Base-by-base conservation (phyloP, 331 rosid genomes). In the Quercus phellos region DNA sequence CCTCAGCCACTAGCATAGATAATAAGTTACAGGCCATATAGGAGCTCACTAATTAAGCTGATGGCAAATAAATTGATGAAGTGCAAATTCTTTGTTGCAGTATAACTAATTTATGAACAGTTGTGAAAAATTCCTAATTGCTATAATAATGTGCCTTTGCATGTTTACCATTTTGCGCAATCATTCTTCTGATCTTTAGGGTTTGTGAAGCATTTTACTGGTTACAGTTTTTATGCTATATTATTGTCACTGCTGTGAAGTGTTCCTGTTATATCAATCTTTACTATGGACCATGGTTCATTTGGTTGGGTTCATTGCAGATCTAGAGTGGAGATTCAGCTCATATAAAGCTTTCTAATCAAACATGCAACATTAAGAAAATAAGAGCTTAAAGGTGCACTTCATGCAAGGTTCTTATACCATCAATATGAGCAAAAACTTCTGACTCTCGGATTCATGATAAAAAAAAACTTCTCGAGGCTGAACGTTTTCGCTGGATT, bases 261-360 rank as follows among this genome's bases (percentile, higher is more conserved):
- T 7, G 24, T 30, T 26, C n/a, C 9, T 53, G 34, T 24, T 21
- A 35, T 17, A 55, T 69, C 17, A 16, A 53, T 55, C 60, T 81
- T 81, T 46, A 53, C 82, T 12, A 53, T 59, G 55, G 21, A 78
- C 68, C 60, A 58, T 55, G 29, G 26, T 67, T 60, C 55, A 58
- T 74, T 76, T 74, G 75, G 54, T 68, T 78, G 77, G 82, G 42
- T 29, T 32, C 42, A 35, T 80, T 70, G 78, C 81, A 72, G 79
- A 81, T 77, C 55, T 59, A 29, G 73, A 78, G 83, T 32, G 80
- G 69, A 76, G 68, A 18, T 70, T 42, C 69, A 72, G 70, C 68
- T 32, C 54, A 79, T 13, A 59, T 11, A 8, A 60, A 70, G 76
- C 73, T 71, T 69, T 63, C 79, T 11, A 50, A 51, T 70, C 67